A percentile compares a stretch with the other conserved stretches of the same genome.
Conservation (phyloP, 2,329 filamentous ascomycete species). For the Hymenoscyphus fraxineus region DNA sequence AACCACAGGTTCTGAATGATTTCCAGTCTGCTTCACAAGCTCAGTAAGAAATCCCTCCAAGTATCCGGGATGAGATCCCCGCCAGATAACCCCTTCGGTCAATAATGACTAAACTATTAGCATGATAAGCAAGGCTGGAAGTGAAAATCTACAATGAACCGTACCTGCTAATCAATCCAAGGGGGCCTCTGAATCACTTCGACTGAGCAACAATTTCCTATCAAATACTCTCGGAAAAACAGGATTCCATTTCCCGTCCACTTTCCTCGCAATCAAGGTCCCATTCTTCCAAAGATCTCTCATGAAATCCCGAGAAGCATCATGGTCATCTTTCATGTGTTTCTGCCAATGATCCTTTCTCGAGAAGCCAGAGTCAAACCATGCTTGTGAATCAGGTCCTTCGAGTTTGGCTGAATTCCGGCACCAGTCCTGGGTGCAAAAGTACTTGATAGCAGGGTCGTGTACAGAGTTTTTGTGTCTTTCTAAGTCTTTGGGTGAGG, state of each 20-base stretch:
- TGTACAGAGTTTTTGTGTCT: background rate
- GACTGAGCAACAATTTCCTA: background rate
- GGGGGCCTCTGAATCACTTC: background rate
- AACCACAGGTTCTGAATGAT: too few relatives aligned
- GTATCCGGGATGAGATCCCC: too few relatives aligned
- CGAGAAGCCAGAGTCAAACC: background rate
- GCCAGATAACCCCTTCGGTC: too few relatives aligned
- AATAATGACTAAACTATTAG: too few relatives aligned
- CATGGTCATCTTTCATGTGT: background rate
- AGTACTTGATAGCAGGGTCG: background rate
- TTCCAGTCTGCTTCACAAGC: too few relatives aligned
- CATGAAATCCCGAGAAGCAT: background rate
- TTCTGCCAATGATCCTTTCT: slow-evolving; percentile 4
- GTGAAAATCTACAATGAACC: too few relatives aligned
- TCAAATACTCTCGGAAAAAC: background rate
- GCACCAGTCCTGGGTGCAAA: background rate
- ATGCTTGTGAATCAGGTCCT: background rate
- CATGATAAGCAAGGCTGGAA: too few relatives aligned
- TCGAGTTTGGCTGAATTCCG: background rate
- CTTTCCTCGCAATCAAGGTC: background rate
- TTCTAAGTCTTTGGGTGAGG: background rate
- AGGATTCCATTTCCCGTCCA: background rate
- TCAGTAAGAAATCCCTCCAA: too few relatives aligned
- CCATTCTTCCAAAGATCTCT: background rate
- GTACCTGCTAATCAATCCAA: background rate